phyloP scores from a whole-genome alignment of 495 filamentous ascomycete species.

The Bombardia bombarda region DNA sequence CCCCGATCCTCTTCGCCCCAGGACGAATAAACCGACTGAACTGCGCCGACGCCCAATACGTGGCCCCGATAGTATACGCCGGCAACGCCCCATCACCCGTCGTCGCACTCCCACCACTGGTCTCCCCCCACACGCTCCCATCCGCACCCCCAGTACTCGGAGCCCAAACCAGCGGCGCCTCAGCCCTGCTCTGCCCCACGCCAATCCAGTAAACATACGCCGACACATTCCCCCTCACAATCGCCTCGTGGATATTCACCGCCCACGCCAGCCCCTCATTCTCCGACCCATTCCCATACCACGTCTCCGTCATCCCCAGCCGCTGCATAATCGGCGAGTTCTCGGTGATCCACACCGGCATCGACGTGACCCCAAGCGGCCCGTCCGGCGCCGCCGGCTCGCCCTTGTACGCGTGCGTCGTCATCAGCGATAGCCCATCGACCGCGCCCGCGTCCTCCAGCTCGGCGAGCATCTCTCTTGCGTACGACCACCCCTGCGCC shows the following conservation, averaged over 20 bases:
- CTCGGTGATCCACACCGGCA: conserved; percentile 17
- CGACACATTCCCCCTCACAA: conserved; percentile 37
- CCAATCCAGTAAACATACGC: conserved; percentile 45
- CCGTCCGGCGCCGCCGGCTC: conserved; percentile 22
- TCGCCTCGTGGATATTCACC: conserved; percentile 36
- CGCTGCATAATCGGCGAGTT: conserved; percentile 14
- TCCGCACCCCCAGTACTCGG: too few species aligned
- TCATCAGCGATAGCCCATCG: conserved; percentile 32
- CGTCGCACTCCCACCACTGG: too few species aligned
- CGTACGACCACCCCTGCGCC: conserved; percentile 39
- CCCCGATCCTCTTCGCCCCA: conserved; percentile 6
- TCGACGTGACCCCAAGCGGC: conserved; percentile 11
- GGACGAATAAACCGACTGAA: conserved; percentile 15
- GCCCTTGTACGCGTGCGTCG: conserved; percentile 41
- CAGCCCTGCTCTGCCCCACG: conserved; percentile 1
- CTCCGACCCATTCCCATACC: conserved; percentile 28
- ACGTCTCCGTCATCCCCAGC: conserved; percentile 29
- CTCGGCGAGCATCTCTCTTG: conserved; percentile 29
- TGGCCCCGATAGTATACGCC: conserved; percentile 2
- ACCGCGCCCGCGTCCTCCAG: conserved; percentile 36
- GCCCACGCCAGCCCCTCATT: conserved; percentile 49
- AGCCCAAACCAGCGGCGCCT: conserved; percentile 11
- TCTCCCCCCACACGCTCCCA: too few species aligned
- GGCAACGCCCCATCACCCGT: too few species aligned
- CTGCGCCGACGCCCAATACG: conserved; percentile 12